Base-by-base conservation (phyloP, 2,329 filamentous ascomycete genomes). In the Venturia carpophila region DNA sequence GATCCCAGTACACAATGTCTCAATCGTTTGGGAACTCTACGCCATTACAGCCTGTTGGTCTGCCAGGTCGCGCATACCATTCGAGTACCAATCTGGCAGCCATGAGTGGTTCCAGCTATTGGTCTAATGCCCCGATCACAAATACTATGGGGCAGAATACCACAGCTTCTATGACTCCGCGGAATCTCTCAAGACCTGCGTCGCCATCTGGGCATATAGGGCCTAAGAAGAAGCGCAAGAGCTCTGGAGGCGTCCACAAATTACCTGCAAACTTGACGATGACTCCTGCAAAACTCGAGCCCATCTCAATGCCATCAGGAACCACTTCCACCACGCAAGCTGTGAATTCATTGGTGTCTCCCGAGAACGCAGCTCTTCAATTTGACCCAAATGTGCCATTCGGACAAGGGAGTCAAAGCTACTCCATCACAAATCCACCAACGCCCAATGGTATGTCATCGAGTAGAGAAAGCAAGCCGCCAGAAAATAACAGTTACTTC, bases 221-320 rank as follows among this genome's bases (percentile, higher is more conserved):
- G 0, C 89, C 89, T 1, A 83, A 85, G 55, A 96, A 95, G 80
- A 92, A 92, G 77, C 84, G 92, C 68, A 96, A 96, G 75, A 92
- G 82, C 49, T 83, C 84, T 19, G 66, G 69, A 1, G 66, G 61
- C 19, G 67, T 67, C 55, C 75, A 79, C 42, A 90, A 90, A 73
- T 78, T 95, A 17, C 89, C 91, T 0, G 86, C 83, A 21, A 87
- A 84, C 19, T 76, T 96, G 69, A 84, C 87, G 9, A 96, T 96
- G 92, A 96, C 92, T 1, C 86, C 86, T 65, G 79, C 78, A 70
- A 74, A 68, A 76, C 68, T 72, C 74, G 71, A 17, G 71, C 70
- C 62, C 66, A 66, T 62, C 17, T 27, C 64, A 45, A 47, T 55
- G n/a, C 52, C 64, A 45, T 45, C 60, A 41, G 45, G 37, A 24